Base-by-base conservation (phyloP, 2,329 filamentous ascomycete species). In the Paecilomyces fulvus region DNA sequence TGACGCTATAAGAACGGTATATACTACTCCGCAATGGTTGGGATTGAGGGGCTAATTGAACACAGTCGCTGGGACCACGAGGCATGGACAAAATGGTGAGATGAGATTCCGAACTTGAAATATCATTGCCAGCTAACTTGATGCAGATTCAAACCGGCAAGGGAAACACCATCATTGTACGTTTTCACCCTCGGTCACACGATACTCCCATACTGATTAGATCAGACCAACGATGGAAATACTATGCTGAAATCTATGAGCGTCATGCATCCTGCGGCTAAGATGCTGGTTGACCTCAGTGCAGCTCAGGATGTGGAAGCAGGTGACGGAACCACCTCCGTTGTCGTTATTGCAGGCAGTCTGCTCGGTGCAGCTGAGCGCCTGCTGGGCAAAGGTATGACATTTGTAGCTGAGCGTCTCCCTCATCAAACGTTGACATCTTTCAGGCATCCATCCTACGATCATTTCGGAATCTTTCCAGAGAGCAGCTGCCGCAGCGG, bases 191-290 rank as follows among this genome's bases (percentile, higher is more conserved):
- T 55, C 53, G 54, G 49, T 51, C 30, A 54, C 20, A 53, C 46
- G 25, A 28, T 54, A 33, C 51, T 51, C 56, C n/a, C 55, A 67
- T 49, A 55, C 72, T 72, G 63, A 75, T 61, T 60, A 25, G 21
- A 33, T 60, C 62, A 79, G 77, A 99, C 94, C 70, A 99, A 99
- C 80, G 94, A 99, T 77, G 94, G 94, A 74, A 95, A 95, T 79
- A 99, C 94, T 57, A 99, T 99, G 92, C 79, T 99, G 70, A 95
- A 89, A 79, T 92, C 92, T 80, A 97, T 99, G 94, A 89, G 90
- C 63, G 94, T 99, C 64, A 91, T 99, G 88, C 94, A 99, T 73
- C 94, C 94, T n/a, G 95, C 95, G 52, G 94, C 94, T 53, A 96
- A 96, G 80, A 99, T 99, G 94, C 82, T 99, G 64, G 94, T 99